Evolutionary conservation across 768 basidiomycete genomes (phyloP).

Genomic region (Baorangia bicolor): DNA sequence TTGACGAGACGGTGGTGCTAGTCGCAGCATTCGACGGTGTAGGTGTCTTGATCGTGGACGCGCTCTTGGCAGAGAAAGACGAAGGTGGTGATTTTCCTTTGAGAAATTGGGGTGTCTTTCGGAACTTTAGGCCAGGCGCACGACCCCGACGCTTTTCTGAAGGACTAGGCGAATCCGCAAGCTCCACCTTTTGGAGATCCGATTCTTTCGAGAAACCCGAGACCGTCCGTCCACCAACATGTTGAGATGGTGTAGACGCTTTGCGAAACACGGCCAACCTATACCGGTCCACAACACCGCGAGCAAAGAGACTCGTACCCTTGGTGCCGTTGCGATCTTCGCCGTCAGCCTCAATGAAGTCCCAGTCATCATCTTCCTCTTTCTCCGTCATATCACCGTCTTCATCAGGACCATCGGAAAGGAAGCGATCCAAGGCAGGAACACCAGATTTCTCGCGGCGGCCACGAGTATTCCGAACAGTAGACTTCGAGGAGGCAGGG

Average conservation of each 20-base stretch:
- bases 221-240: conserved; percentile 44
- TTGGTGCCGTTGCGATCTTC: conserved; percentile 82
- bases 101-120: conserved; percentile 74
- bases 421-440: conserved; percentile 71
- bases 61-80: conserved; percentile 35
- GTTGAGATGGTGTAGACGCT: conserved; percentile 61
- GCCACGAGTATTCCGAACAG: conserved; percentile 34
- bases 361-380: conserved; percentile 84
- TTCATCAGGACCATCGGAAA: conserved; percentile 53
- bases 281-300: conserved; percentile 91
- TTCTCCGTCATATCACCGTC: conserved; percentile 42
- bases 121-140: conserved; percentile 65
- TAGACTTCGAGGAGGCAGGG: conserved; percentile 13
- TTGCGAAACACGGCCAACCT: conserved; percentile 84
- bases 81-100: conserved; percentile 63
- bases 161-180: conserved; percentile 44
- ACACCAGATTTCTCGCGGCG: conserved; percentile 84
- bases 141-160: conserved; percentile 64
- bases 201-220: conserved; percentile 62
- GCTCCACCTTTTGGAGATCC: conserved; percentile 40
- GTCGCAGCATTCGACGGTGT: conserved; percentile 43
- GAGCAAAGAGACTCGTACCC: conserved; percentile 80
- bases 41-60: conserved; percentile 36
- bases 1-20: conserved; percentile 35
- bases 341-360: conserved; percentile 81